Evolutionary conservation across 2,329 filamentous ascomycete species (phyloP), one percentile per base, ranked within the genome.

Genomic region (Pestalotiopsis sp.): DNA sequence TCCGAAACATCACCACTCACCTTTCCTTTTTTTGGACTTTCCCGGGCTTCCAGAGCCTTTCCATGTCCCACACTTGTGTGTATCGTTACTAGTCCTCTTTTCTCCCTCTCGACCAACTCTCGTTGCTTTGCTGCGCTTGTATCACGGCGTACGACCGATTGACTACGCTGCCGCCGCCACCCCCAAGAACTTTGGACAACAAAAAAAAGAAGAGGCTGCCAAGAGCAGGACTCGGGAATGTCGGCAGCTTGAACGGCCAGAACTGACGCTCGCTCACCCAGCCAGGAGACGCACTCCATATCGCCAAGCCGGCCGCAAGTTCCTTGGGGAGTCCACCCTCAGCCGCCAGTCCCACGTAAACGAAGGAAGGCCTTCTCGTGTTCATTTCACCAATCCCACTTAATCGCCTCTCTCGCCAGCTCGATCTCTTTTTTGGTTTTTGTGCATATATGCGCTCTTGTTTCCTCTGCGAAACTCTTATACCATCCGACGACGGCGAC

Each of bases 271-370:
- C 31, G 31, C 31, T 36, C 31, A 36, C 31, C 31, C 31, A 36
- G 31, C 31, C 31, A 36, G 31, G 31, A 36, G 31, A 36, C 36
- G n/a, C 27, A 49, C 61, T 39, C 25, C 38, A 49, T 23, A 59
- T 49, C 39, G 61, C 61, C 61, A 52, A 64, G 61, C 61, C 61
- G 45, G 61, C 61, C 61, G 20, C 61, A 39, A 64, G 61, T 38
- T 39, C 36, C 61, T 64, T 45, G 38, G 61, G 59, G 38, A 64
- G 31, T 36, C 31, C 38, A 38, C 61, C 45, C 61, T 52, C 61
- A 27, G 61, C 61, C 36, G 39, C 12, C 36, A 41, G 36, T 41
- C 39, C 61, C 61, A 25, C 61, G n/a, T 49, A 20, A 36, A 64
- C 38, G 36, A 25, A 45, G 38, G n/a, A 49, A 14, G 41, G 13